phyloP scores from a whole-genome alignment of 1,139 yeast genomes.

The Scheffersomyces illinoinensis region DNA sequence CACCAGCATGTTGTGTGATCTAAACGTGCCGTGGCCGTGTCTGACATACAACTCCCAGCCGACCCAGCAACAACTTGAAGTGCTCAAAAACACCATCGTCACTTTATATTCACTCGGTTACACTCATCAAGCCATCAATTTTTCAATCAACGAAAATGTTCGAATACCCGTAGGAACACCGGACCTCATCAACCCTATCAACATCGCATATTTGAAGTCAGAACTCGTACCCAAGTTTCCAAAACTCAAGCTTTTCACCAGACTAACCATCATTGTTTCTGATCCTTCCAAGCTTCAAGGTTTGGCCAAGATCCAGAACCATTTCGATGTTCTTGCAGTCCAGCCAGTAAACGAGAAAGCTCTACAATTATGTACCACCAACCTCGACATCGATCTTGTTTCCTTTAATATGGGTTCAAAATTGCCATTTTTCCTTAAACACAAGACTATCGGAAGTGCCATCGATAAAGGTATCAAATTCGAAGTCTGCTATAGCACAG shows the following conservation, averaged over 20 bases:
- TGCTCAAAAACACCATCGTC: constrained; percentile 50
- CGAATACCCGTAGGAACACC: constrained; percentile 52
- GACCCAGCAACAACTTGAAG: constrained; percentile 38
- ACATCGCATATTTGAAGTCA: constrained; percentile 21
- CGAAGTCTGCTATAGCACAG: constrained; percentile 70
- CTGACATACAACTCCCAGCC: constrained; percentile 45
- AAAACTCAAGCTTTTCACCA: constrained; percentile 54
- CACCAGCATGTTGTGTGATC: constrained; percentile 47
- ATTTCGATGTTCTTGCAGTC: constrained; percentile 80
- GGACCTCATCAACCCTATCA: constrained; percentile 38
- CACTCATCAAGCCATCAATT: constrained; percentile 72
- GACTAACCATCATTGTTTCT: constrained; percentile 73
- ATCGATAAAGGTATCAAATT: constrained; percentile 78
- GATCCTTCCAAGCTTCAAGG: constrained; percentile 81
- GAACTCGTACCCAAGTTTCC: constrained; percentile 37
- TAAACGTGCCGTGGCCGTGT: constrained; percentile 84
- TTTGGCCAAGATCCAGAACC: constrained; percentile 57
- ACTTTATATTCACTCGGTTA: constrained; percentile 68
- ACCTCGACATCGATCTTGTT: constrained; percentile 76
- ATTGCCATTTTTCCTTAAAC: constrained; percentile 77
- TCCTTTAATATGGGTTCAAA: constrained; percentile 68
- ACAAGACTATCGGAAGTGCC: constrained; percentile 82
- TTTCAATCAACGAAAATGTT: constrained; percentile 54
- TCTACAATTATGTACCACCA: constrained; percentile 69
- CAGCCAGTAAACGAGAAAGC: constrained; percentile 82